A percentile compares a stretch with the other conserved stretches of the same genome.
phyloP scores from a whole-genome alignment of 768 basidiomycete species.

The Amyloporia xantha region DNA sequence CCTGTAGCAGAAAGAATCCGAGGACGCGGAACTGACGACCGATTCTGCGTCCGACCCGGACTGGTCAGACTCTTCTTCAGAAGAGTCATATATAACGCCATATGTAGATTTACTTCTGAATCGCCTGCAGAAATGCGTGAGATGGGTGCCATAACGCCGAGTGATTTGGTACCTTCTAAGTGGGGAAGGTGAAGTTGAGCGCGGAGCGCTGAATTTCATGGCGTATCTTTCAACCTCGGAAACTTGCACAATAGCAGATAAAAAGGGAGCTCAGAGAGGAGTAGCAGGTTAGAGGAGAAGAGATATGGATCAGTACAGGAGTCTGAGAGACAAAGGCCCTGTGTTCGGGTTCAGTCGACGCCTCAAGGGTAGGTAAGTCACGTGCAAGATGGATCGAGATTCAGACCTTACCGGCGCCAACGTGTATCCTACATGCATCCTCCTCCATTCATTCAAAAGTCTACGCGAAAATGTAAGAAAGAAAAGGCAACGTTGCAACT shows the following conservation, averaged over 20 bases:
- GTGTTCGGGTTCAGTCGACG: background rate
- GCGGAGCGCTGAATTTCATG: slow-evolving; percentile 52
- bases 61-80: slow-evolving; percentile 33
- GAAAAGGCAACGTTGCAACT: too few relatives aligned
- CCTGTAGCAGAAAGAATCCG: slow-evolving; percentile 34
- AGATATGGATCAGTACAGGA: background rate
- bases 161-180: slow-evolving; percentile 33
- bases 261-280: background rate
- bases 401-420: background rate
- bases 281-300: background rate
- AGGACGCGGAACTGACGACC: slow-evolving; percentile 26
- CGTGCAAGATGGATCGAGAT: background rate
- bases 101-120: slow-evolving; percentile 43
- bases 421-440: too few relatives aligned
- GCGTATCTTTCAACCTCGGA: background rate
- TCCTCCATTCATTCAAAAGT: too few relatives aligned
- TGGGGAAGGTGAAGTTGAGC: slow-evolving; percentile 45
- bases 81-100: slow-evolving; percentile 47
- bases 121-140: slow-evolving; percentile 2
- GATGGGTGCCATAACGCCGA: background rate
- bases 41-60: slow-evolving; percentile 35
- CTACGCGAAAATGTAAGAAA: too few relatives aligned
- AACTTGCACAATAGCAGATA: background rate
- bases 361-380: background rate
- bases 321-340: background rate